Base-by-base conservation (phyloP, 495 filamentous ascomycete genomes). In the Neurospora intermedia region DNA sequence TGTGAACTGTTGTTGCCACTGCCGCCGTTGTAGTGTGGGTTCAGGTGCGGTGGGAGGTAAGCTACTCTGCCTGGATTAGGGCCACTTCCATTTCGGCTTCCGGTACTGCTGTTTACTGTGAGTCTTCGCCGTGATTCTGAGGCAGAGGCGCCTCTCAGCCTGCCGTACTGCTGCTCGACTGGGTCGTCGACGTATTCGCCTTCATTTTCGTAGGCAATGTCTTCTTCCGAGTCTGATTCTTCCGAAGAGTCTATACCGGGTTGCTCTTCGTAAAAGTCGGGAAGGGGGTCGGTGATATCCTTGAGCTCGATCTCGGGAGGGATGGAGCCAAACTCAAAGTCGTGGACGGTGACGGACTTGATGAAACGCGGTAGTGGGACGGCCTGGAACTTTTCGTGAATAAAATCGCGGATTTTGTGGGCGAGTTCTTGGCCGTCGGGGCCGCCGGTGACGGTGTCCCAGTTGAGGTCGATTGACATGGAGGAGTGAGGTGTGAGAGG, bases 401-500 rank as follows among this genome's bases (percentile, higher is more conserved):
- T 92, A 82, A 98, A 98, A 78, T 91, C 91, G 73, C 94, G 93
- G 80, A 99, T 96, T 70, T 85, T 85, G 76, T 93, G 90, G 9
- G 96, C 94, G 71, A 97, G 89, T 40, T 88, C 91, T 73, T 89
- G 84, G 20, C 96, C 94, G 79, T 97, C 94, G 38, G 92, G 88
- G 18, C 95, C 96, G 46, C 89, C 88, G n/a, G 95, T 98, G 78
- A 98, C 87, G 69, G 91, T 91, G 76, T 92, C 89, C 96, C 96
- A 99, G 84, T 97, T 91, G 78, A 99, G 90, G 76, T 97, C 93
- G 83, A 99, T 94, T 74, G 96, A 98, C 96, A 99, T 99, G 73
- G 39, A 69, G 45, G 41, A 59, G 54, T 40, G 42, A 43, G 35
- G 13, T 66, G 13, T 66, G 27, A 18, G 15, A 66, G 0, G 3